Conservation (phyloP, 2,329 filamentous ascomycete species). For the Tolypocladium sp. region DNA sequence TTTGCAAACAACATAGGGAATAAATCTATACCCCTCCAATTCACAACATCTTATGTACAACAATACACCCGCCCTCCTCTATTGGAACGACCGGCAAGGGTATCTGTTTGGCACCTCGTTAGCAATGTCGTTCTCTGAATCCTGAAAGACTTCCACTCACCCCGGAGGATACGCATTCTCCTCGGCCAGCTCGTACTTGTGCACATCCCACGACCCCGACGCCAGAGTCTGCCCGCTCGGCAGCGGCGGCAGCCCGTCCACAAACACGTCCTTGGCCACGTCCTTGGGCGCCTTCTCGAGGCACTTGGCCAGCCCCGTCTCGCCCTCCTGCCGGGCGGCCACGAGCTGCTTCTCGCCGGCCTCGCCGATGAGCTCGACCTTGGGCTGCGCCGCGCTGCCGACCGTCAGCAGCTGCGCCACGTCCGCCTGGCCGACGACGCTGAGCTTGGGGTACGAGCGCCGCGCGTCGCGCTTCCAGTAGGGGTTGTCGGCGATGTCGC, state of each 20-base stretch:
- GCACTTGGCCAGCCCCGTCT: constrained; percentile 62
- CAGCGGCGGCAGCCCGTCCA: constrained; percentile 76
- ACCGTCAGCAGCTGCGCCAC: constrained; percentile 77
- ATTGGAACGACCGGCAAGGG: constrained; percentile 55
- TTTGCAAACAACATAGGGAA: constrained; percentile 9
- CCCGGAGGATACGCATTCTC: constrained; percentile 62
- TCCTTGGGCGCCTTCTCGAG: constrained; percentile 52
- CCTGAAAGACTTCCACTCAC: constrained; percentile 38
- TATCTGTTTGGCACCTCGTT: constrained; percentile 35
- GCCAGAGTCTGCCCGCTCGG: constrained; percentile 59
- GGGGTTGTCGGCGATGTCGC: constrained; percentile 33
- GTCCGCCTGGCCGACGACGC: constrained; percentile 74
- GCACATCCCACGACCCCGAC: constrained; percentile 50
- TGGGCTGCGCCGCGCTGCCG: constrained; percentile 72
- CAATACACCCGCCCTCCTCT: constrained; percentile 12
- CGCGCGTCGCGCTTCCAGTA: constrained; percentile 86
- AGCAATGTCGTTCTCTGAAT: constrained; percentile 14
- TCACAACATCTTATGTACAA: constrained; percentile 18
- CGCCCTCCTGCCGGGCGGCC: constrained; percentile 63
- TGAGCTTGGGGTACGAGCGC: constrained; percentile 71
- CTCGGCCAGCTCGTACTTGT: constrained; percentile 55
- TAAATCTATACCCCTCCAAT: constrained; percentile 17
- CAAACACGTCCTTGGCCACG: constrained; percentile 55
- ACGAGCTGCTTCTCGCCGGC: constrained; percentile 56
- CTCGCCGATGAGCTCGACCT: constrained; percentile 69